Base-by-base conservation (phyloP, 2,329 filamentous ascomycete species). In the Nectriaceae sp. region DNA sequence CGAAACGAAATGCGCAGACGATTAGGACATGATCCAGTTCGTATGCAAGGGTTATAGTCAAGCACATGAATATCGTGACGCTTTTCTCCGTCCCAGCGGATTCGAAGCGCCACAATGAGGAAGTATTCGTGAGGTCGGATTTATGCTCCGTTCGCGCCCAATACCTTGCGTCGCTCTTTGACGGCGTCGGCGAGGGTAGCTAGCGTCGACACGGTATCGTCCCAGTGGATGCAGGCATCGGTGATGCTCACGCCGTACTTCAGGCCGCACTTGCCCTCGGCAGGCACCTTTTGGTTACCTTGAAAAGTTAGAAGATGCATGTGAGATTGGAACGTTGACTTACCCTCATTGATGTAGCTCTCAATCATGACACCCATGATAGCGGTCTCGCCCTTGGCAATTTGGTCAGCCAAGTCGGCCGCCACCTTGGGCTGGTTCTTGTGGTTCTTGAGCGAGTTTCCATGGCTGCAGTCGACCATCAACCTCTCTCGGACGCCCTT, bases 301-400 rank as follows among this genome's bases (percentile, higher is more conserved):
- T 49, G 22, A 41, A 22, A 15, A n/a, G 55, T 73, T 60, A 20
- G 4, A 36, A 11, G 16, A 22, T 16, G n/a, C 4, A 22, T 18
- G 4, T 3, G n/a, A 39, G 16, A 3, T 3, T 8, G 11, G 2
- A 21, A 21, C 16, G 13, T n/a, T 19, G 26, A 59, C 78, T 64
- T 70, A 88, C 89, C 92, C 75, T 97, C 93, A 64, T 93, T 88
- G 74, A 97, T 95, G 71, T 97, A 89, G 71, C 89, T 95, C 78
- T 99, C 94, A 64, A 99, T 96, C 94, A 99, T 99, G 51, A 97
- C 90, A 63, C 94, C 94, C 84, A 97, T 93, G 65, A 99, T 94
- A 41, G 78, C 87, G 3, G 81, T 80, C 75, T 97, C 93, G 29
- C 94, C 94, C 49, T 80, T 83, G 46, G 86, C 79, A 51, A 99